A percentile compares a stretch with the other conserved stretches of the same genome.
phyloP scores from a whole-genome alignment of 176 grass and related monocot species.

The Thalia dealbata region DNA sequence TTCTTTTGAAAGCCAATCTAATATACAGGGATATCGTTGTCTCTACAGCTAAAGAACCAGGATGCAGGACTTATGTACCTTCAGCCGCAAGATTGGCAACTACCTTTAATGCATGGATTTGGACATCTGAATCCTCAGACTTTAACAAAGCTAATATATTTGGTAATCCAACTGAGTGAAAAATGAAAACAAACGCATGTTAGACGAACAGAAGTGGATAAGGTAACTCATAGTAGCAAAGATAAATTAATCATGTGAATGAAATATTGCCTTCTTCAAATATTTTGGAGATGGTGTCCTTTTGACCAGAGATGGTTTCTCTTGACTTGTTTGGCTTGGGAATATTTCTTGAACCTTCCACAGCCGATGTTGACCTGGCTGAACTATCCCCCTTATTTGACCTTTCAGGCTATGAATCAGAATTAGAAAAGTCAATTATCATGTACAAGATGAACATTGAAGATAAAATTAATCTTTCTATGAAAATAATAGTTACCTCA shows the following conservation, averaged over 20 bases:
- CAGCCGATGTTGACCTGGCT: conserved; percentile 49
- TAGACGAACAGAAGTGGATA: not conserved
- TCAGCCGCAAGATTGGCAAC: conserved; percentile 88
- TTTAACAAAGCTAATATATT: conserved; percentile 73
- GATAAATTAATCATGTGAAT: conserved; percentile 13
- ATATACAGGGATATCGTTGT: not conserved
- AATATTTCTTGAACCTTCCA: conserved; percentile 25
- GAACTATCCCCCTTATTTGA: conserved; percentile 21
- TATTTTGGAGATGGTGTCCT: conserved; percentile 70
- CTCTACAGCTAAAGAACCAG: not conserved
- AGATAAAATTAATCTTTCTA: conserved; percentile 13
- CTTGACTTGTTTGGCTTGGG: conserved; percentile 52
- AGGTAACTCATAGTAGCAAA: conserved; percentile 1
- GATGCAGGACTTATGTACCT: conserved; percentile 36
- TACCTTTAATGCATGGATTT: conserved; percentile 68
- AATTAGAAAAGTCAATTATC: conserved; percentile 16
- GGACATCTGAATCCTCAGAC: conserved; percentile 80
- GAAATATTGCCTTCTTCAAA: conserved; percentile 68
- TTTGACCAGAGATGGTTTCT: conserved; percentile 50
- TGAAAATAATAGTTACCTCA: conserved; percentile 33
- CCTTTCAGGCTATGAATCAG: conserved; percentile 39
- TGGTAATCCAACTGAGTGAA: conserved; percentile 53
- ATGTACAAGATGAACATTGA: conserved; percentile 16
- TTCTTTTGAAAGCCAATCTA: not conserved
- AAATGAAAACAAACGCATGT: conserved; percentile 10